phyloP scores from a whole-genome alignment of 2,329 filamentous ascomycete species.

The Aspergillus persii region DNA sequence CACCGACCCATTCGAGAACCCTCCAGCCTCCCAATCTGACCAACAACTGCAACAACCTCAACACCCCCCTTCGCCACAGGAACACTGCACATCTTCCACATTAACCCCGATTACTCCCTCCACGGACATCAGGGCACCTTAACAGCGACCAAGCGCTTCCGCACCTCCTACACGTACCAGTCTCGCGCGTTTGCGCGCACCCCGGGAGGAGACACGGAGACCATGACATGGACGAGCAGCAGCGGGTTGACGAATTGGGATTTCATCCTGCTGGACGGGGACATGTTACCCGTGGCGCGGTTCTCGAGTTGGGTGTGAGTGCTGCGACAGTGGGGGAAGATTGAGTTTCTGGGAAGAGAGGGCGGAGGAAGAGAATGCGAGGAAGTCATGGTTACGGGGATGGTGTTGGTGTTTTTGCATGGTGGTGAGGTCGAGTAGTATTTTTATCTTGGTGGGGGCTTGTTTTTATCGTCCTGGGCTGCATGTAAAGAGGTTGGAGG shows the following conservation, averaged over 20 bases:
- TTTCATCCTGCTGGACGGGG: conserved; percentile 30
- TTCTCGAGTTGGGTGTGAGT: conserved; percentile 25
- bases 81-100: conserved; percentile 22
- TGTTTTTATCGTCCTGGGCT: conserved; percentile 9
- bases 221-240: conserved; percentile 29
- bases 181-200: conserved; percentile 22
- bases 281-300: conserved; percentile 27
- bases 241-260: conserved; percentile 29
- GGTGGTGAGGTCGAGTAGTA: conserved; percentile 21
- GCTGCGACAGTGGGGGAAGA: conserved; percentile 24
- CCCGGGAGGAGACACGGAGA: conserved; percentile 15
- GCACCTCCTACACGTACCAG: conserved; percentile 28
- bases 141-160: conserved; percentile 26
- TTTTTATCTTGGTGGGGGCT: conserved; percentile 26
- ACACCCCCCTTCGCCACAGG: conserved; percentile 20
- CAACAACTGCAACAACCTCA: neutral
- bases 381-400: conserved; percentile 29
- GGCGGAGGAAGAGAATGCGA: conserved; percentile 11
- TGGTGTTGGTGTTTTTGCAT: conserved; percentile 29
- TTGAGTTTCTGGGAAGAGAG: conserved; percentile 26
- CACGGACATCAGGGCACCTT: conserved; percentile 22
- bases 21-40: neutral
- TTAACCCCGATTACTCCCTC: conserved; percentile 28
- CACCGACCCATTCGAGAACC: neutral
- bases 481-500: neutral